Evolutionary conservation across 148 eudicot genomes (phyloP).

Genomic region (Pharnaceum exiguum): DNA sequence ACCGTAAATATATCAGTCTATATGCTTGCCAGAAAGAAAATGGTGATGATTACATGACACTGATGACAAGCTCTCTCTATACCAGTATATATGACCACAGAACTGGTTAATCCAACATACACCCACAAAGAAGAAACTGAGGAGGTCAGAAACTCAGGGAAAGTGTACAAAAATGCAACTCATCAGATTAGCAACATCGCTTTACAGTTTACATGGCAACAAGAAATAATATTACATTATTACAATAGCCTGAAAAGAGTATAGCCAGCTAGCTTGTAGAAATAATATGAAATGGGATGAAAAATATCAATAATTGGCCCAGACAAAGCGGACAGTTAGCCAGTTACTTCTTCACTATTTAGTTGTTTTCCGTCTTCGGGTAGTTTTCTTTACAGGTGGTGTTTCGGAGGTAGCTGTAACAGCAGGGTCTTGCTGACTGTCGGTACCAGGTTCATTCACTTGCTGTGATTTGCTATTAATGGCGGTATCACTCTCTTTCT

Average conservation of each 20-base stretch:
- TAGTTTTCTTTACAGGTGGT: slow-evolving; percentile 30
- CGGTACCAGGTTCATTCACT: slow-evolving; percentile 14
- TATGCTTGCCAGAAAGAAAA: no score
- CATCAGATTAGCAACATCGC: slow-evolving; percentile 16
- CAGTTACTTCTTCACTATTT: slow-evolving; percentile 3
- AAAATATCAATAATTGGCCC: background rate
- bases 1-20: no score
- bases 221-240: background rate
- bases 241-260: slow-evolving; percentile 13
- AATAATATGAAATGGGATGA: background rate
- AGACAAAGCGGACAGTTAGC: background rate
- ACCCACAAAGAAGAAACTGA: background rate
- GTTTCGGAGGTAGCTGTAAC: slow-evolving; percentile 9
- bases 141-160: no score
- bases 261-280: background rate
- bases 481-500: slow-evolving; percentile 14
- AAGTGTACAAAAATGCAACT: slow-evolving; percentile 4
- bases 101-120: no score
- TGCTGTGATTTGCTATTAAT: slow-evolving; percentile 14
- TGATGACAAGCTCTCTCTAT: no score
- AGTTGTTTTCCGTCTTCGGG: slow-evolving; percentile 16
- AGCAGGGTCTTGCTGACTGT: slow-evolving; percentile 21
- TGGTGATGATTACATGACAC: no score
- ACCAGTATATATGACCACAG: no score
- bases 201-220: slow-evolving; percentile 11